A percentile compares a stretch with the other conserved stretches of the same genome.
phyloP scores from a whole-genome alignment of 2,329 filamentous ascomycete genomes.

The Fusarium transvaalense region DNA sequence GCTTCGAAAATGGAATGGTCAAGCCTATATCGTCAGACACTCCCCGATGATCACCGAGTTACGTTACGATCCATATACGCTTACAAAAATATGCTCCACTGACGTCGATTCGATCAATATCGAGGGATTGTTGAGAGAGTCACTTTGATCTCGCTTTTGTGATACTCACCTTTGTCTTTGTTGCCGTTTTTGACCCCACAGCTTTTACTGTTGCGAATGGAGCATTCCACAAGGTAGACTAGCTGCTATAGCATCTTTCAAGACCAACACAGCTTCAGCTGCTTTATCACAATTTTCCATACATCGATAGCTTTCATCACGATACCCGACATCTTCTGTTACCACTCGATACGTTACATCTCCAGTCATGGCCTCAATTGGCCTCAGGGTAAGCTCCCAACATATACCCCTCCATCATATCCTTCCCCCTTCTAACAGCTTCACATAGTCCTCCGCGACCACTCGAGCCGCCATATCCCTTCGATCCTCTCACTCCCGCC shows the following conservation, averaged over 20 bases:
- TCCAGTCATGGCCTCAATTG: conserved; percentile 41
- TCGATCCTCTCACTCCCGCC: conserved; percentile 31
- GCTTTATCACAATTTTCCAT: conserved; percentile 4
- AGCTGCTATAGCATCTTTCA: conserved; percentile 18
- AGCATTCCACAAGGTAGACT: conserved; percentile 23
- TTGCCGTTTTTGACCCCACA: neutral
- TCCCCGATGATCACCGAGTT: conserved; percentile 25
- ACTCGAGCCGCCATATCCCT: conserved; percentile 41
- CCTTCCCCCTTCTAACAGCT: conserved; percentile 29
- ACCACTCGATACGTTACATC: neutral
- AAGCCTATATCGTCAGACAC: conserved; percentile 25
- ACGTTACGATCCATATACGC: conserved; percentile 6
- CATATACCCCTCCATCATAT: neutral
- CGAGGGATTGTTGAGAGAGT: neutral
- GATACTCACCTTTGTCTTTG: neutral
- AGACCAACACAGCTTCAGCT: conserved; percentile 36
- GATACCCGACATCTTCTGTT: neutral
- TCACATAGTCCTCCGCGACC: conserved; percentile 35
- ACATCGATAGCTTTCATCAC: neutral
- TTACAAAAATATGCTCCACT: conserved; percentile 35
- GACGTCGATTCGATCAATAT: conserved; percentile 25
- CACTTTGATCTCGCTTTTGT: neutral
- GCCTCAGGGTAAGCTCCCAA: conserved; percentile 43
- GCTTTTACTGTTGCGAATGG: conserved; percentile 9
- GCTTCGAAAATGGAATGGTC: conserved; percentile 10